These are phyloP conservation scores for Durio zibethinus DNA, from an alignment of 345 rosid species.

Conservation along the genomic window DNA sequence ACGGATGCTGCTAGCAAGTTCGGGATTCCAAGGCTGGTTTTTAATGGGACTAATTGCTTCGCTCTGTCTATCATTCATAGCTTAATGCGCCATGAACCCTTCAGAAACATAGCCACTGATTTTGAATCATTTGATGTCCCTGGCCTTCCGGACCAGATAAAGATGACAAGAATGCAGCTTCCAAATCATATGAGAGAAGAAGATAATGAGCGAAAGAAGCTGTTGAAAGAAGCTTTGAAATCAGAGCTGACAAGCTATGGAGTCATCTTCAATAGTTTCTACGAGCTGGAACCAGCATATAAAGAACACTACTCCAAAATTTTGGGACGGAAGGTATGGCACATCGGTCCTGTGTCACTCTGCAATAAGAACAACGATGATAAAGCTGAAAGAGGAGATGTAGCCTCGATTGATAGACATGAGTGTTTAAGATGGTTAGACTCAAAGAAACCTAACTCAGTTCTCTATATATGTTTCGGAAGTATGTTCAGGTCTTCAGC, in stretches of 20 bases:
- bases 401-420: slow-evolving; percentile 29
- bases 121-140: slow-evolving; percentile 36
- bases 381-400: slow-evolving; percentile 37
- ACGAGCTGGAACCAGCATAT: slow-evolving; percentile 36
- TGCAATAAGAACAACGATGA: slow-evolving; percentile 33
- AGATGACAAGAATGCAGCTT: slow-evolving; percentile 20
- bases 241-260: slow-evolving; percentile 32
- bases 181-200: neutral
- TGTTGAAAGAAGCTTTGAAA: neutral
- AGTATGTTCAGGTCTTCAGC: slow-evolving; percentile 23
- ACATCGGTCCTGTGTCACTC: slow-evolving; percentile 56
- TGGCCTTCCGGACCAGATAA: slow-evolving; percentile 27
- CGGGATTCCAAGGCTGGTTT: slow-evolving; percentile 46
- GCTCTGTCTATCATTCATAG: neutral
- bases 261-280: slow-evolving; percentile 34
- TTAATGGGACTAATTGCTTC: slow-evolving; percentile 48
- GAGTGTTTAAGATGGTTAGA: slow-evolving; percentile 51
- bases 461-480: slow-evolving; percentile 54
- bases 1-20: slow-evolving; percentile 37
- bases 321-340: slow-evolving; percentile 51
- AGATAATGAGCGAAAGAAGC: neutral
- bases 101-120: slow-evolving; percentile 24
- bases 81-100: slow-evolving; percentile 26
- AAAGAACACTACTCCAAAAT: slow-evolving; percentile 32
- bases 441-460: slow-evolving; percentile 43